A percentile compares a stretch with the other conserved stretches of the same genome.
Evolutionary conservation across 148 eudicot species (phyloP).

Genomic region (Vaccinium darrowii): DNA sequence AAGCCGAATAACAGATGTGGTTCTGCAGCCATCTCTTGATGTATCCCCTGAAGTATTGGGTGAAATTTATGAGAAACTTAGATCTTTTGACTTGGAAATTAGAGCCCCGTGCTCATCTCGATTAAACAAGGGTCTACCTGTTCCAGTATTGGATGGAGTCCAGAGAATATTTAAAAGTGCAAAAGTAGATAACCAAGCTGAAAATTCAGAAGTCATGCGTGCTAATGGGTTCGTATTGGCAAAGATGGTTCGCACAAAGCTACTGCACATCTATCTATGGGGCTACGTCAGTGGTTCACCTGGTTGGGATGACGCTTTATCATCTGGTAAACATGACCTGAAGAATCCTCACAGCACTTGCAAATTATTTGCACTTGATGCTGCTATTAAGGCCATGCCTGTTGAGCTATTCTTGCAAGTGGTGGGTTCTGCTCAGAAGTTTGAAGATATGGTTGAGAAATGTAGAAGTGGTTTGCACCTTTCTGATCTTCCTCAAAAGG

Average conservation of each 20-base stretch:
- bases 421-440: slow-evolving; percentile 64
- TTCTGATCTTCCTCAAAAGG: slow-evolving; percentile 74
- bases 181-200: slow-evolving; percentile 44
- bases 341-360: slow-evolving; percentile 83
- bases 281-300: slow-evolving; percentile 49
- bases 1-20: slow-evolving; percentile 50
- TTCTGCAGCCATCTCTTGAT: slow-evolving; percentile 71
- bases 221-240: slow-evolving; percentile 85
- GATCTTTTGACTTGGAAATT: slow-evolving; percentile 69
- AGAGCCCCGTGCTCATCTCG: slow-evolving; percentile 48
- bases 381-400: slow-evolving; percentile 84
- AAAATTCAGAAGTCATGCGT: slow-evolving; percentile 67
- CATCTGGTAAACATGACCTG: slow-evolving; percentile 38
- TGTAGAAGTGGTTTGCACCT: slow-evolving; percentile 70
- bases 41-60: slow-evolving; percentile 57
- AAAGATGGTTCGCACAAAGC: slow-evolving; percentile 85
- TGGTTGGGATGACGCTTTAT: slow-evolving; percentile 45
- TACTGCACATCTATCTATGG: slow-evolving; percentile 81
- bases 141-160: slow-evolving; percentile 63
- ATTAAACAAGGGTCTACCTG: slow-evolving; percentile 51
- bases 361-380: slow-evolving; percentile 55
- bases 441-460: slow-evolving; percentile 72
- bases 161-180: slow-evolving; percentile 51
- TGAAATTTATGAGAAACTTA: slow-evolving; percentile 71
- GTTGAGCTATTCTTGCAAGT: slow-evolving; percentile 86